Evolutionary conservation across 2,329 filamentous ascomycete species (phyloP).

Genomic region (Septoria linicola): DNA sequence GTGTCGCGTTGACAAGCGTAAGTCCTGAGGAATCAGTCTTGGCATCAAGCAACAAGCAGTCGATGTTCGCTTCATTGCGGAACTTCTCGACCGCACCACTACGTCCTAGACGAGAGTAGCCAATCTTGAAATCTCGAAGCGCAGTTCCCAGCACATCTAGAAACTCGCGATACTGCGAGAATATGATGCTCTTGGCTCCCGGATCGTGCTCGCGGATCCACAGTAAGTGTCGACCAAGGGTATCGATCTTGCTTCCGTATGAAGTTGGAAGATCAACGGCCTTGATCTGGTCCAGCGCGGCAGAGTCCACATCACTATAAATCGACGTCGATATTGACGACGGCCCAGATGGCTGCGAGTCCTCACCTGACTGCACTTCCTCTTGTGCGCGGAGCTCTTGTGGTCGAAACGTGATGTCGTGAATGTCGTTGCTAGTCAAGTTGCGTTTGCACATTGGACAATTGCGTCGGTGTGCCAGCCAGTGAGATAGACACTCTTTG

Average conservation of each 20-base stretch:
- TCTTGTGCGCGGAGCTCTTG: conserved; percentile 68
- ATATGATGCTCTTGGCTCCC: conserved; percentile 88
- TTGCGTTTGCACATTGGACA: conserved; percentile 82
- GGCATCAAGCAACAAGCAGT: conserved; percentile 87
- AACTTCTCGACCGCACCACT: conserved; percentile 71
- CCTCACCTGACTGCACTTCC: conserved; percentile 40
- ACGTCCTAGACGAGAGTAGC: conserved; percentile 67
- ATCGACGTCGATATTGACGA: conserved; percentile 51
- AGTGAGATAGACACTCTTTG: conserved; percentile 77
- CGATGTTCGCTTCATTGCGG: conserved; percentile 68
- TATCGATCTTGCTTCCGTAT: conserved; percentile 90
- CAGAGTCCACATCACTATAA: conserved; percentile 72
- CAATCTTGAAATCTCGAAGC: conserved; percentile 70
- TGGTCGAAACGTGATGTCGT: conserved; percentile 81
- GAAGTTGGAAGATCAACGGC: conserved; percentile 68
- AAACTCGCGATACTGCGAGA: conserved; percentile 86
- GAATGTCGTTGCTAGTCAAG: conserved; percentile 66
- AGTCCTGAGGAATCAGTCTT: conserved; percentile 84
- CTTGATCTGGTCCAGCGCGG: conserved; percentile 75
- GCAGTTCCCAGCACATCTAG: conserved; percentile 70
- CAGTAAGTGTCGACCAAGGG: conserved; percentile 67
- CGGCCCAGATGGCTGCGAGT: conserved; percentile 11
- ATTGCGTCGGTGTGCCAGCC: conserved; percentile 71
- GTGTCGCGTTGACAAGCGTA: conserved; percentile 87
- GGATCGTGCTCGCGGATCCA: conserved; percentile 84